Conservation (phyloP, 768 basidiomycete species). For the Scleroderma bovista region DNA sequence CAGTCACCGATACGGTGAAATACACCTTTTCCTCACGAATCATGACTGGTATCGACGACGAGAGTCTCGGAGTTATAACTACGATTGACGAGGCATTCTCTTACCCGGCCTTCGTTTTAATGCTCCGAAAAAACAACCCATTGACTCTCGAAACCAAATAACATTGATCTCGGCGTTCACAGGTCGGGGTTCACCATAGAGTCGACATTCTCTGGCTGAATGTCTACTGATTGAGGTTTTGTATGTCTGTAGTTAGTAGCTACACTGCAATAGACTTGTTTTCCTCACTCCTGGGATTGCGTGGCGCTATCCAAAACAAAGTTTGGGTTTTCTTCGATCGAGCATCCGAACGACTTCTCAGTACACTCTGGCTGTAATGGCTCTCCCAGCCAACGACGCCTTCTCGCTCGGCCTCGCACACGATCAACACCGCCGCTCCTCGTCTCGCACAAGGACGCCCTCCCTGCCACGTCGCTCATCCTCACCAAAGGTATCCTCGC, state of each 20-base stretch:
- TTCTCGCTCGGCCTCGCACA: constrained; percentile 32
- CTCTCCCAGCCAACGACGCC: constrained; percentile 32
- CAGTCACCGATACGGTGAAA: no score
- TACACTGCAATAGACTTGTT: no score
- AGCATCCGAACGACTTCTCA: not conserved
- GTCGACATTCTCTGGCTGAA: no score
- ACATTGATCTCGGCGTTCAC: constrained; percentile 29
- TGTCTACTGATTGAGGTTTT: no score
- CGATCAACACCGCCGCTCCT: constrained; percentile 29
- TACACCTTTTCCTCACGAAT: no score
- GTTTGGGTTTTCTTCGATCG: not conserved
- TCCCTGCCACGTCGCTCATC: constrained; percentile 37
- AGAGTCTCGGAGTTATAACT: constrained; percentile 75
- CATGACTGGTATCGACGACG: no score
- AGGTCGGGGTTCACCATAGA: constrained; percentile 30
- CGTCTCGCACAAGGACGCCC: constrained; percentile 18
- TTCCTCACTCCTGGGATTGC: no score
- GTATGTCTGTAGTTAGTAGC: no score
- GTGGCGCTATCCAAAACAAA: not conserved
- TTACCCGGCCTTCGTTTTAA: constrained; percentile 80
- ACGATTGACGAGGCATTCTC: constrained; percentile 58
- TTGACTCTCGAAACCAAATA: constrained; percentile 56
- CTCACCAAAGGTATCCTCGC: constrained; percentile 43
- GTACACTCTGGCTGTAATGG: constrained; percentile 15
- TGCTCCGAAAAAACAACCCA: constrained; percentile 63